These are phyloP conservation scores for Aspergillus nanangensis DNA, from an alignment of 495 filamentous ascomycete genomes.

Conservation along the genomic window DNA sequence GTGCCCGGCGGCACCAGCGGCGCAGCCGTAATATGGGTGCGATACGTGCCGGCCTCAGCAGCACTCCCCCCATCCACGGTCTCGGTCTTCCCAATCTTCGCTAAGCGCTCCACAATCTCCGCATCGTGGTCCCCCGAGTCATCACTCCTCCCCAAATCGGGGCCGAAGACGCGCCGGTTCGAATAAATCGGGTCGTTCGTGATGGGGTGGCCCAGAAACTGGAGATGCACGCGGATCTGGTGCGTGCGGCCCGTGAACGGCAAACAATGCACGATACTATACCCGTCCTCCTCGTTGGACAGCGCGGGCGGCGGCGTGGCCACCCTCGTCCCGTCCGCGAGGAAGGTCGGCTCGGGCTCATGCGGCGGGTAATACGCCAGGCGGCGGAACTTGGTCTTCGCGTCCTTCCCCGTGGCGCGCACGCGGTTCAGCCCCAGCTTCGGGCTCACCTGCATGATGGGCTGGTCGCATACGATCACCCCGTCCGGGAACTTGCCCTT, in stretches of 20 bases:
- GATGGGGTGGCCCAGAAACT: conserved; percentile 92
- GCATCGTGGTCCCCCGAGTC: conserved; percentile 68
- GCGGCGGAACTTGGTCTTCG: conserved; percentile 84
- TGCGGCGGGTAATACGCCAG: conserved; percentile 73
- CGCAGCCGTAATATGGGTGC: conserved; percentile 39
- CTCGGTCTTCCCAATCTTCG: conserved; percentile 91
- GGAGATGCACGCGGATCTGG: conserved; percentile 90
- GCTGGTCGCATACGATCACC: conserved; percentile 83
- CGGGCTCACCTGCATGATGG: conserved; percentile 88
- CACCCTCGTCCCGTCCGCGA: conserved; percentile 19
- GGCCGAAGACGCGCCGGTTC: conserved; percentile 87
- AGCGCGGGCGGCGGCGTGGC: conserved; percentile 22
- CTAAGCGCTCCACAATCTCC: conserved; percentile 79
- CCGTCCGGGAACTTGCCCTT: conserved; percentile 82
- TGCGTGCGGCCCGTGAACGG: conserved; percentile 93
- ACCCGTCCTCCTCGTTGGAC: conserved; percentile 53
- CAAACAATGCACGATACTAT: conserved; percentile 91
- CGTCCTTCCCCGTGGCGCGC: conserved; percentile 83
- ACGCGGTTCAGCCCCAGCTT: conserved; percentile 94
- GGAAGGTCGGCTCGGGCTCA: background rate
- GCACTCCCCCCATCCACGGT: conserved; percentile 22
- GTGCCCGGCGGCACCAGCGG: conserved; percentile 38
- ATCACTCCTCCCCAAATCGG: conserved; percentile 68
- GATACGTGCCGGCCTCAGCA: conserved; percentile 68
- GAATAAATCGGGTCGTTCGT: conserved; percentile 97